These are phyloP conservation scores for Fusarium subglutinans DNA, from an alignment of 2,329 filamentous ascomycete species.

Conservation along the genomic window DNA sequence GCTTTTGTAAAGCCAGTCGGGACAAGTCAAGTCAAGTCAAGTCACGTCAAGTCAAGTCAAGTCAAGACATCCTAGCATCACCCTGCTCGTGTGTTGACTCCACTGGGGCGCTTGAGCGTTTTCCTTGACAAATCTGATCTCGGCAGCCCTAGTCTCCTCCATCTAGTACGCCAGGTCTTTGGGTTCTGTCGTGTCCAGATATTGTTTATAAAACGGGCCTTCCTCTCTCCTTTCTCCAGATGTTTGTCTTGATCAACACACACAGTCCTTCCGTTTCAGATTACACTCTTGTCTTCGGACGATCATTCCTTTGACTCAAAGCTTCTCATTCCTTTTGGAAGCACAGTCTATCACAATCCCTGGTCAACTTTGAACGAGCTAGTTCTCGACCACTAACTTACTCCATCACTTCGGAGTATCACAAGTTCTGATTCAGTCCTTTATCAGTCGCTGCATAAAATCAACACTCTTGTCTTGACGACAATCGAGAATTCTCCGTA, in stretches of 20 bases:
- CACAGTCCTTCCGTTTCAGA: conserved; percentile 40
- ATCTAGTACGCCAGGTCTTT: conserved; percentile 5
- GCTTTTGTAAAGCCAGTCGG: conserved; percentile 19
- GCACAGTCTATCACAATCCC: conserved; percentile 39
- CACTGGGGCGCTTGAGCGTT: conserved; percentile 37
- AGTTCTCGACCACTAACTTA: conserved; percentile 37
- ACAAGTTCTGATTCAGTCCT: conserved; percentile 38
- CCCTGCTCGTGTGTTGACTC: conserved; percentile 21
- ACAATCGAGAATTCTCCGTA: conserved; percentile 29
- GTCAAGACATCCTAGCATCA: conserved; percentile 14
- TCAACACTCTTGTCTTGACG: conserved; percentile 41
- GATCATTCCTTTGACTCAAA: conserved; percentile 41
- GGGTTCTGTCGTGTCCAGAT: conserved; percentile 17
- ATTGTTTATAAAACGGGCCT: conserved; percentile 45
- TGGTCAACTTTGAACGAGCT: conserved; percentile 40
- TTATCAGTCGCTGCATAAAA: conserved; percentile 34
- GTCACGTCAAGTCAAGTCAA: too few species aligned
- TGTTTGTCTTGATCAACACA: conserved; percentile 25
- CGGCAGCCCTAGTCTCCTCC: conserved; percentile 3
- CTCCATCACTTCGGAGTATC: conserved; percentile 19
- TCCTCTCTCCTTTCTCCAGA: conserved; percentile 28
- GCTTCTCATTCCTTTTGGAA: conserved; percentile 48
- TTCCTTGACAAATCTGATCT: conserved; percentile 41
- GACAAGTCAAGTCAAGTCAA: not conserved
- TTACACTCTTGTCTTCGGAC: conserved; percentile 42